These are phyloP conservation scores for Acacia acuminata DNA, from an alignment of 306 rosid species.

Conservation along the genomic window DNA sequence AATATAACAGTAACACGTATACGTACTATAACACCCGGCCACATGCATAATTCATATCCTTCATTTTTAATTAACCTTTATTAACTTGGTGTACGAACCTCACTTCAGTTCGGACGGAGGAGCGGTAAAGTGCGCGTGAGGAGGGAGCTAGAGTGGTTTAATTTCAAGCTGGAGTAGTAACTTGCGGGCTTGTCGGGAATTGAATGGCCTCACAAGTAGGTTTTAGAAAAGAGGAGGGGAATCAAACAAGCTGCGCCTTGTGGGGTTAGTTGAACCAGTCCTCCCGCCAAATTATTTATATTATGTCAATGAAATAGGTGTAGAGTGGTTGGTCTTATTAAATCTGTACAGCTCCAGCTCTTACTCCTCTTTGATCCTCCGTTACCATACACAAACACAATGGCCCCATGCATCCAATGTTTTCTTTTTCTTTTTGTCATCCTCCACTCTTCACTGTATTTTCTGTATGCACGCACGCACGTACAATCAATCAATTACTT, in stretches of 20 bases:
- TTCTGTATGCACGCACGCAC: not conserved
- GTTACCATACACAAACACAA: not conserved
- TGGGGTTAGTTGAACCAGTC: slow-evolving; percentile 51
- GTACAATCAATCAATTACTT: too few relatives aligned
- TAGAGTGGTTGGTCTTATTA: slow-evolving; percentile 58
- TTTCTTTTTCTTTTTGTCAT: not conserved
- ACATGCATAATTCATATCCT: too few relatives aligned
- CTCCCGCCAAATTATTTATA: slow-evolving; percentile 57
- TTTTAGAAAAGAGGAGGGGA: slow-evolving; percentile 30
- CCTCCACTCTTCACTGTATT: too few relatives aligned
- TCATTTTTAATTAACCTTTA: too few relatives aligned
- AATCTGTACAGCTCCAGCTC: slow-evolving; percentile 26
- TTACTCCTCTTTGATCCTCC: not conserved
- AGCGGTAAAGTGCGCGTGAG: too few relatives aligned
- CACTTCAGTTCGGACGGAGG: too few relatives aligned
- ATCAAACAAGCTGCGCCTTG: slow-evolving; percentile 22
- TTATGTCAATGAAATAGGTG: slow-evolving; percentile 41
- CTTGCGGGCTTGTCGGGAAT: not conserved
- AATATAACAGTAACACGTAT: too few relatives aligned
- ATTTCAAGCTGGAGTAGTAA: not conserved
- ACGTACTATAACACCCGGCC: too few relatives aligned
- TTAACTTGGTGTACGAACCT: too few relatives aligned
- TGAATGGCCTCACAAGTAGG: slow-evolving; percentile 49
- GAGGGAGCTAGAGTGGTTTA: too few relatives aligned
- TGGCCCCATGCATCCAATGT: slow-evolving; percentile 6